A percentile compares a stretch with the other conserved stretches of the same genome.
These are phyloP conservation scores for Balamuthia mandrillaris DNA, from an alignment of 208 protist genomes.

Conservation along the genomic window DNA sequence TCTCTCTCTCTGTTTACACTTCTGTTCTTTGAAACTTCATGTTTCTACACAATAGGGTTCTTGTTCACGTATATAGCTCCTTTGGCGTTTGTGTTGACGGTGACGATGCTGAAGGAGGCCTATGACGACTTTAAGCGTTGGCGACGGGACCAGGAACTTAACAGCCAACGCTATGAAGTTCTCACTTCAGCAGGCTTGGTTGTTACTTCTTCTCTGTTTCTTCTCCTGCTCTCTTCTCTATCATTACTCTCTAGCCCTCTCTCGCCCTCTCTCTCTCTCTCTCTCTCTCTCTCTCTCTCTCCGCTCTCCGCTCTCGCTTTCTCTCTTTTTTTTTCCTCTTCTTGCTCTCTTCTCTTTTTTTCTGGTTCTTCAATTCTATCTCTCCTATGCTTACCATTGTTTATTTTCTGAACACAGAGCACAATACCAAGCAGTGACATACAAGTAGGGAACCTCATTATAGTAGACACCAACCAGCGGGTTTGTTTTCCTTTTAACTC, in stretches of 20 bases:
- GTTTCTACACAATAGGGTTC: too few species aligned
- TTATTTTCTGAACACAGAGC: background rate
- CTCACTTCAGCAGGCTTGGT: background rate
- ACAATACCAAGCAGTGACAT: slow-evolving; percentile 8
- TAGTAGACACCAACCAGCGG: slow-evolving; percentile 37
- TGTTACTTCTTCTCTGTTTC: background rate
- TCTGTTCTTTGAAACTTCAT: too few species aligned
- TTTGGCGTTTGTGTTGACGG: slow-evolving; percentile 81
- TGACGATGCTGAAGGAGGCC: slow-evolving; percentile 88
- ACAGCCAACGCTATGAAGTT: slow-evolving; percentile 44
- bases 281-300: too few species aligned
- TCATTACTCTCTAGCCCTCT: too few species aligned
- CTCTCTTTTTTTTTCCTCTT: too few species aligned
- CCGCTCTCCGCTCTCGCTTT: too few species aligned
- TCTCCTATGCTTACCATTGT: too few species aligned
- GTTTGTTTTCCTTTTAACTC: too few species aligned
- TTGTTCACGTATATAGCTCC: slow-evolving; percentile 92
- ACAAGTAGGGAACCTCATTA: slow-evolving; percentile 31
- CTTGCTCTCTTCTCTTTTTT: too few species aligned
- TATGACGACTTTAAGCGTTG: slow-evolving; percentile 90
- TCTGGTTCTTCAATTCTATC: too few species aligned
- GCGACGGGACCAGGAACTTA: slow-evolving; percentile 79
- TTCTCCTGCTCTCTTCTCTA: too few species aligned
- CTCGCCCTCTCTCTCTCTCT: background rate
- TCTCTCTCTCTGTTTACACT: too few species aligned